Percentiles rank a stretch among this genome's conserved stretches.
phyloP scores from a whole-genome alignment of 2,329 filamentous ascomycete genomes.

The Sporothrix variecibatus region DNA sequence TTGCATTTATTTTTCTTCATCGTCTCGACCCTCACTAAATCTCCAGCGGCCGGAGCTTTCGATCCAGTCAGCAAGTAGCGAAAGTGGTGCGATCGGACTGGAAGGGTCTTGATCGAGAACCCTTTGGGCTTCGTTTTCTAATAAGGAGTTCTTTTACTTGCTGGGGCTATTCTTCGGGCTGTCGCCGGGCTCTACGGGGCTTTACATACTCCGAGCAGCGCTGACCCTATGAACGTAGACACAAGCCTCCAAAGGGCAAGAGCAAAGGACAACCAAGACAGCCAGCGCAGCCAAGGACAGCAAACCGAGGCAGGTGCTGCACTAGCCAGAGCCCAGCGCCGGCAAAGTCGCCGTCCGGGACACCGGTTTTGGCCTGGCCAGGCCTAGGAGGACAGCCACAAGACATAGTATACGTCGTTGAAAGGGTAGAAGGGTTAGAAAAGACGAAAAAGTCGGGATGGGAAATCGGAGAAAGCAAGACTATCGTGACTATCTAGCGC shows the following conservation, averaged over 20 bases:
- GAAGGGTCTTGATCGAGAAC: background rate
- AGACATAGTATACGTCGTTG: background rate
- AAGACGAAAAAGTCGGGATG: background rate
- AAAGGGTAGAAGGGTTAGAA: background rate
- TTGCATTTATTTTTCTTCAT: background rate
- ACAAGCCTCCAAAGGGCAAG: background rate
- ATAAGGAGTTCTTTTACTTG: background rate
- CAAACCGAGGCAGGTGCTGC: background rate
- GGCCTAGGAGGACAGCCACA: background rate
- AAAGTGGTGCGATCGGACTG: background rate
- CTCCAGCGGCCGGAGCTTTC: background rate
- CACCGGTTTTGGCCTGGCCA: background rate
- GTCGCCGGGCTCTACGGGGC: background rate
- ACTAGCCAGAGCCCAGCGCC: background rate
- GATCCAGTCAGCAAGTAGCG: conserved; percentile 7
- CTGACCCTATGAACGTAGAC: background rate
- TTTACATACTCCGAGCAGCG: conserved; percentile 7
- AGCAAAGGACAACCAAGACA: background rate
- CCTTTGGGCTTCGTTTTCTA: background rate
- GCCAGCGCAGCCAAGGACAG: background rate
- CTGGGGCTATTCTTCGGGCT: background rate
- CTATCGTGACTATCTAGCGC: background rate
- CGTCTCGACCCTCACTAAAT: background rate
- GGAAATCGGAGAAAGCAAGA: background rate
- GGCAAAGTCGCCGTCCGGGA: background rate